phyloP scores from a whole-genome alignment of 139 green algal genomes.

The Tetradesmus obliquus region DNA sequence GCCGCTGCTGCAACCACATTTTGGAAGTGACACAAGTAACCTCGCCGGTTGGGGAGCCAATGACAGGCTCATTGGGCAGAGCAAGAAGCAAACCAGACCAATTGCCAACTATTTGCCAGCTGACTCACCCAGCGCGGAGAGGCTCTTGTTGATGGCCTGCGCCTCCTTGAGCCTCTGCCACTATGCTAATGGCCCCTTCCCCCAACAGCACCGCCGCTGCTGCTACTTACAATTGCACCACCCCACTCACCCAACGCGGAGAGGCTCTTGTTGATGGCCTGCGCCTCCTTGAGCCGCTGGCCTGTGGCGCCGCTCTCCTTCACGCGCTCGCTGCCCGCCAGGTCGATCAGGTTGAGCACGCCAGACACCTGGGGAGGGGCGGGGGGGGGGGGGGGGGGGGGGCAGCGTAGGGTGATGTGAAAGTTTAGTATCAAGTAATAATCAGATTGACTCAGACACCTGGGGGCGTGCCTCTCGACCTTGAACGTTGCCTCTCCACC shows the following conservation, averaged over 20 bases:
- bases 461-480: no score
- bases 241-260: constrained; percentile 71
- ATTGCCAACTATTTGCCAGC: background rate
- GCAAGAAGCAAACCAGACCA: no score
- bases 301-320: constrained; percentile 85
- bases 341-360: constrained; percentile 89
- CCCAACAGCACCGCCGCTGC: no score
- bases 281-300: constrained; percentile 89
- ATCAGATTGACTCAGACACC: no score
- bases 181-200: no score
- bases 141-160: constrained; percentile 93
- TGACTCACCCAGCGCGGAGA: constrained; percentile 76
- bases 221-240: background rate
- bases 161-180: constrained; percentile 91
- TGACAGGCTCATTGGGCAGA: no score
- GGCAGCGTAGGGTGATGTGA: no score
- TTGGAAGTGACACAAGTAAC: no score
- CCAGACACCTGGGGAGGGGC: constrained; percentile 33
- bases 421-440: no score
- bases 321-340: constrained; percentile 90
- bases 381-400: no score
- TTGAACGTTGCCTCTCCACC: no score
- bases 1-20: background rate
- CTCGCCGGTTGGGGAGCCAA: background rate
- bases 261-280: constrained; percentile 95